phyloP scores from a whole-genome alignment of 257 asterid species.

The Solanum habrochaites region DNA sequence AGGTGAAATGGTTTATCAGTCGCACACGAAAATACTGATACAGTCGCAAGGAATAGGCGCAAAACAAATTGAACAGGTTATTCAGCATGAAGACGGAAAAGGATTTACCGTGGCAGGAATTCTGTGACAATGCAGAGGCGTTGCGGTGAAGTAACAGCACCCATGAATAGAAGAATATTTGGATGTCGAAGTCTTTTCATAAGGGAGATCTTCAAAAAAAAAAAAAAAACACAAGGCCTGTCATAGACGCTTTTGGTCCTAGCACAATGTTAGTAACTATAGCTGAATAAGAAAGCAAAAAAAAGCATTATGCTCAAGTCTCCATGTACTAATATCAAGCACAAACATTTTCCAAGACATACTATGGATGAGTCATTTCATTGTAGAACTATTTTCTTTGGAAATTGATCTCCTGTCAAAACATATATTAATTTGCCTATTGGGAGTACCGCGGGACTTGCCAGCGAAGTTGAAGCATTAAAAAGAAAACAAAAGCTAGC shows the following conservation, averaged over 20 bases:
- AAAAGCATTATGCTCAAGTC: not conserved
- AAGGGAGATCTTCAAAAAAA: conserved; percentile 65
- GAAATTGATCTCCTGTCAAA: not conserved
- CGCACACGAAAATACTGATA: not conserved
- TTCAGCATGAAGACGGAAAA: not conserved
- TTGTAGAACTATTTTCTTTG: not conserved
- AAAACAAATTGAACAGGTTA: not conserved
- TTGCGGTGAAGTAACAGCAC: conserved; percentile 89
- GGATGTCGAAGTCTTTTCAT: conserved; percentile 96
- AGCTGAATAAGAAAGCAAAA: not conserved
- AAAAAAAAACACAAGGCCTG: not conserved
- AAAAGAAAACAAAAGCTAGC: not conserved
- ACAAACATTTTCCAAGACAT: not conserved
- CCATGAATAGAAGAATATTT: conserved; percentile 92
- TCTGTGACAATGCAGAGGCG: conserved; percentile 93
- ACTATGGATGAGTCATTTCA: not conserved
- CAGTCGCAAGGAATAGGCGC: not conserved
- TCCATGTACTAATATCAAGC: not conserved
- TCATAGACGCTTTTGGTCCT: not conserved
- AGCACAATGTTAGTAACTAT: not conserved
- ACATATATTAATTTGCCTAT: not conserved
- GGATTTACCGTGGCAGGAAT: conserved; percentile 85
- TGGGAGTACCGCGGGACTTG: not conserved
- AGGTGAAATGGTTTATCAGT: not conserved
- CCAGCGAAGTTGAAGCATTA: not conserved